A percentile compares a stretch with the other conserved stretches of the same genome.
phyloP scores from a whole-genome alignment of 805 yeast genomes.

The Candida palmyrensis region DNA sequence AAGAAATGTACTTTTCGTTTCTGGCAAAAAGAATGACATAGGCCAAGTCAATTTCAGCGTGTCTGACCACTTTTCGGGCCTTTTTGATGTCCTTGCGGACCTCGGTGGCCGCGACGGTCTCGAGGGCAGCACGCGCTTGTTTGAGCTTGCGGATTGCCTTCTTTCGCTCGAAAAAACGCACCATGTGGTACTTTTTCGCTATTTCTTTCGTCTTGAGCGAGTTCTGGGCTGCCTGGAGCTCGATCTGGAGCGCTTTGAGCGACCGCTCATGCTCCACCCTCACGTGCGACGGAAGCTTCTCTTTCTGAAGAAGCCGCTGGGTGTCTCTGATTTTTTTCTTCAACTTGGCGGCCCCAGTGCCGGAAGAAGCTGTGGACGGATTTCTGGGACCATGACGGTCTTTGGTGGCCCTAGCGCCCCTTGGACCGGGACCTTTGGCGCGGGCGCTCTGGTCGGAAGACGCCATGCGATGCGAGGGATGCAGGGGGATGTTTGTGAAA shows the following conservation, averaged over 20 bases:
- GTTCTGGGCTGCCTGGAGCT: constrained; percentile 45
- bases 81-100: constrained; percentile 36
- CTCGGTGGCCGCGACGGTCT: constrained; percentile 27
- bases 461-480: no score
- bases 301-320: constrained; percentile 61
- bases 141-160: constrained; percentile 74
- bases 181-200: constrained; percentile 84
- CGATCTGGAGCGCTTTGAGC: constrained; percentile 56
- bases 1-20: constrained; percentile 70
- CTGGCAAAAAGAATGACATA: constrained; percentile 77
- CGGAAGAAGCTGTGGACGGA: constrained; percentile 24
- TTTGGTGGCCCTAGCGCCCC: no score
- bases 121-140: constrained; percentile 36
- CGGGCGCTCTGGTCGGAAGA: no score
- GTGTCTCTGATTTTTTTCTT: constrained; percentile 86
- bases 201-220: constrained; percentile 43
- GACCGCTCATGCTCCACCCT: constrained; percentile 73
- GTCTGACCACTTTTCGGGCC: constrained; percentile 45
- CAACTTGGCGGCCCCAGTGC: constrained; percentile 46
- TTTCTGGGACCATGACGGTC: no score
- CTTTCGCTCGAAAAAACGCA: constrained; percentile 84
- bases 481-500: no score
- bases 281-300: constrained; percentile 57
- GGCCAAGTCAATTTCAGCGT: constrained; percentile 64
- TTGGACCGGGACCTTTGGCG: no score